phyloP scores from a whole-genome alignment of 2,329 filamentous ascomycete genomes.

The Calonectria hawksworthii region DNA sequence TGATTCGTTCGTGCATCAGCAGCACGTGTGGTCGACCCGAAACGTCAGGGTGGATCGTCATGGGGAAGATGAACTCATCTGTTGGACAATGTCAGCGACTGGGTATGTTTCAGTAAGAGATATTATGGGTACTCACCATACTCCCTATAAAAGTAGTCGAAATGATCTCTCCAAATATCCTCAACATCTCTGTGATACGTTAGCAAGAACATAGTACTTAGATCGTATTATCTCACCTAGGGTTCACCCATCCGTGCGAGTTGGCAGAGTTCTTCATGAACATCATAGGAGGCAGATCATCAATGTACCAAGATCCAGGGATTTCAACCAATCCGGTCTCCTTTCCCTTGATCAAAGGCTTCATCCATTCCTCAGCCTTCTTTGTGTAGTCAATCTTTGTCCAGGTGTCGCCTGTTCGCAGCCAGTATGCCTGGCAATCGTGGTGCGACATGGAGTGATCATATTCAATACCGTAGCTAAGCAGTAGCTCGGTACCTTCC shows the following conservation, averaged over 20 bases:
- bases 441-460: constrained; percentile 71
- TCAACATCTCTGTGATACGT: constrained; percentile 62
- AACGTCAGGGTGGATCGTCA: constrained; percentile 83
- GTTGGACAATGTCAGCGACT: not conserved
- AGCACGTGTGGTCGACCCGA: constrained; percentile 79
- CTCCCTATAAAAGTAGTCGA: constrained; percentile 82
- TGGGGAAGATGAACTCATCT: constrained; percentile 81
- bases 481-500: constrained; percentile 75
- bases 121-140: constrained; percentile 58
- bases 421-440: constrained; percentile 75
- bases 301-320: constrained; percentile 72
- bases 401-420: constrained; percentile 75
- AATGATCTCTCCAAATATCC: constrained; percentile 76
- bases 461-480: constrained; percentile 78
- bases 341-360: constrained; percentile 70
- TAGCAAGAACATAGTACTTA: not conserved
- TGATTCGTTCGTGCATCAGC: constrained; percentile 76
- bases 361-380: constrained; percentile 48
- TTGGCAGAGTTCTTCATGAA: constrained; percentile 77
- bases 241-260: constrained; percentile 71
- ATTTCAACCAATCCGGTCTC: constrained; percentile 77
- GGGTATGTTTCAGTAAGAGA: not conserved
- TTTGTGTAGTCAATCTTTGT: constrained; percentile 75
- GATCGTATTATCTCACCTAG: constrained; percentile 45
- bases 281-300: constrained; percentile 78